These are phyloP conservation scores for Solanum chacoense DNA, from an alignment of 305 asterid species.

Conservation along the genomic window DNA sequence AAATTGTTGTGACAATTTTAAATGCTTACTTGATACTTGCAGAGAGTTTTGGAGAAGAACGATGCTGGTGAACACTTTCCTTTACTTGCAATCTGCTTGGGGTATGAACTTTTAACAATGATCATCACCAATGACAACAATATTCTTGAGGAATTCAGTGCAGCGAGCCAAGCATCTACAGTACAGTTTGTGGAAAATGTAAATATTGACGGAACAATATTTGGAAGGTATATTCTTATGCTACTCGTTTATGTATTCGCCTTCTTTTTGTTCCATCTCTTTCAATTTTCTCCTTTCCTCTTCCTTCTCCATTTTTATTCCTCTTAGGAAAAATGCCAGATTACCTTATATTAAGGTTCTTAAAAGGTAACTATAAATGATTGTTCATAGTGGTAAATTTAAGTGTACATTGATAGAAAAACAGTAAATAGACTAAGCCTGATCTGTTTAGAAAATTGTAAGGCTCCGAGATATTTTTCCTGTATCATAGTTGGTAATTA, in stretches of 20 bases:
- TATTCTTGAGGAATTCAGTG: constrained; percentile 69
- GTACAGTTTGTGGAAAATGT: constrained; percentile 45
- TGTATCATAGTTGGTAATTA: background rate
- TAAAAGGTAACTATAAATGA: background rate
- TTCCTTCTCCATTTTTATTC: background rate
- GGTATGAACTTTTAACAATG: constrained; percentile 88
- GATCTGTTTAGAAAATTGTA: background rate
- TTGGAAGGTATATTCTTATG: constrained; percentile 45
- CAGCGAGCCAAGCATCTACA: constrained; percentile 69
- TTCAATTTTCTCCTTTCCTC: background rate
- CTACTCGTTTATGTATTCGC: background rate
- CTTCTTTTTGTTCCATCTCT: background rate
- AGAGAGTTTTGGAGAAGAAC: constrained; percentile 62
- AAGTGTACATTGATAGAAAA: background rate
- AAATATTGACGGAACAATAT: constrained; percentile 49
- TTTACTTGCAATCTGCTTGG: constrained; percentile 86
- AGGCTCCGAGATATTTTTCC: background rate
- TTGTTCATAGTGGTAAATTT: background rate
- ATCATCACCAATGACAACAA: constrained; percentile 67
- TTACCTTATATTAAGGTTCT: background rate
- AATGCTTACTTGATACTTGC: constrained; percentile 13
- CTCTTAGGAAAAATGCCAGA: background rate
- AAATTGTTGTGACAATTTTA: background rate
- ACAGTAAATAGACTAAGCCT: background rate
- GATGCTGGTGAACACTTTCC: constrained; percentile 91